Evolutionary conservation across 768 basidiomycete genomes (phyloP).

Genomic region (Suillus cothurnatus): DNA sequence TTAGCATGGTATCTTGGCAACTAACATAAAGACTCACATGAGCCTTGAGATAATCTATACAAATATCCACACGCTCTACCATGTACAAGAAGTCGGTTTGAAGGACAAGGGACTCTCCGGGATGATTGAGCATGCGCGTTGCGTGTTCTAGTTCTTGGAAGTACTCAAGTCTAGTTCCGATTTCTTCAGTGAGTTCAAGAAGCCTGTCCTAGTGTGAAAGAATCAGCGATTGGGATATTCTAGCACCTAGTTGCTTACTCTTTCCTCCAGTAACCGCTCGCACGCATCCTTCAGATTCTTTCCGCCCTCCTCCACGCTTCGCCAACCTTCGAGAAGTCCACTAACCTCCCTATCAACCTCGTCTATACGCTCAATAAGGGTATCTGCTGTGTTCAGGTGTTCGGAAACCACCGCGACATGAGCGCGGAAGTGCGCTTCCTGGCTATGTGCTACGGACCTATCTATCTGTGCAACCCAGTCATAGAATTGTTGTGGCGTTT

Average conservation of each 20-base stretch:
- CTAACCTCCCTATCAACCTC: slow-evolving; percentile 74
- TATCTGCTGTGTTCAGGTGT: slow-evolving; percentile 79
- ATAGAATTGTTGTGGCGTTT: slow-evolving; percentile 94
- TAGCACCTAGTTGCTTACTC: slow-evolving; percentile 51
- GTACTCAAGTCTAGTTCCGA: slow-evolving; percentile 81
- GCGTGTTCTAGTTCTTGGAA: slow-evolving; percentile 95
- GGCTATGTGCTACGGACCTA: slow-evolving; percentile 86
- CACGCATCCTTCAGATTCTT: slow-evolving; percentile 89
- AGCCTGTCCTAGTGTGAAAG: slow-evolving; percentile 62
- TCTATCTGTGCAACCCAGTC: slow-evolving; percentile 95
- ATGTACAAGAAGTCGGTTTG: slow-evolving; percentile 92
- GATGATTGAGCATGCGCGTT: slow-evolving; percentile 91
- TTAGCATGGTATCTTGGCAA: neutral
- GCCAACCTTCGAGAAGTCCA: slow-evolving; percentile 83
- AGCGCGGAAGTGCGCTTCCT: slow-evolving; percentile 89
- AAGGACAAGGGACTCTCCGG: slow-evolving; percentile 89
- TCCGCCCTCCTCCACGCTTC: slow-evolving; percentile 90
- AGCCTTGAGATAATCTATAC: slow-evolving; percentile 84
- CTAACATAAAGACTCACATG: slow-evolving; percentile 58
- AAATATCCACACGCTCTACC: slow-evolving; percentile 94
- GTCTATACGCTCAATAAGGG: slow-evolving; percentile 68
- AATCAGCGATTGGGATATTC: neutral
- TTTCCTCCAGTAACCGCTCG: slow-evolving; percentile 85
- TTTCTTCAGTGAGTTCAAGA: slow-evolving; percentile 78
- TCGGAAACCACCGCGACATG: slow-evolving; percentile 77